These are phyloP conservation scores for Cladosporium velox DNA, from an alignment of 2,329 filamentous ascomycete genomes.

Conservation along the genomic window DNA sequence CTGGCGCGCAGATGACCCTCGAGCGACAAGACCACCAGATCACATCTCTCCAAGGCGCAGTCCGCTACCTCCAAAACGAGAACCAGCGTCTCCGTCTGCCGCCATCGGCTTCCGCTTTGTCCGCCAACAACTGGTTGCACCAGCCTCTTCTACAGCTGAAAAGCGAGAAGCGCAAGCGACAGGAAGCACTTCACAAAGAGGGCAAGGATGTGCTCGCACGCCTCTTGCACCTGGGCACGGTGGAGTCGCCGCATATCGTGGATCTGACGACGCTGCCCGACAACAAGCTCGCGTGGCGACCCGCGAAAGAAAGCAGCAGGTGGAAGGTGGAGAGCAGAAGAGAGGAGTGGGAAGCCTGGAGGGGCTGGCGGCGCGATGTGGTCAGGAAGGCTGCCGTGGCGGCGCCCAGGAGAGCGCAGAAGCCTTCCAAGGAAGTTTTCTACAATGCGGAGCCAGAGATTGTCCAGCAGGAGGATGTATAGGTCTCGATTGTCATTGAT, in stretches of 20 bases:
- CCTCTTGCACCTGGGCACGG: slow-evolving; percentile 62
- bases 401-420: slow-evolving; percentile 4
- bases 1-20: slow-evolving; percentile 70
- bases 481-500: not conserved
- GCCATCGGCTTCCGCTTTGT: slow-evolving; percentile 23
- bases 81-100: slow-evolving; percentile 62
- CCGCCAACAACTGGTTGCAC: slow-evolving; percentile 61
- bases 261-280: slow-evolving; percentile 60
- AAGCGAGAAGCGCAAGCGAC: slow-evolving; percentile 40
- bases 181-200: slow-evolving; percentile 60
- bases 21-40: slow-evolving; percentile 70
- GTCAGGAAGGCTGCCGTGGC: slow-evolving; percentile 22
- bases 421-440: not conserved
- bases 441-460: slow-evolving; percentile 1
- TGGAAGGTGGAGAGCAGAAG: slow-evolving; percentile 66
- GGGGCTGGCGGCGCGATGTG: slow-evolving; percentile 38
- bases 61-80: slow-evolving; percentile 68
- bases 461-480: slow-evolving; percentile 7
- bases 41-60: slow-evolving; percentile 62
- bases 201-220: slow-evolving; percentile 65
- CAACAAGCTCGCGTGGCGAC: slow-evolving; percentile 67
- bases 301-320: slow-evolving; percentile 63
- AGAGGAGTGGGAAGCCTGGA: slow-evolving; percentile 62
- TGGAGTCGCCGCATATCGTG: slow-evolving; percentile 54
- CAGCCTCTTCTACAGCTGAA: slow-evolving; percentile 57